A percentile compares a stretch with the other conserved stretches of the same genome.
Evolutionary conservation across 768 basidiomycete species (phyloP).

Genomic region (Steccherinum ochraceum): DNA sequence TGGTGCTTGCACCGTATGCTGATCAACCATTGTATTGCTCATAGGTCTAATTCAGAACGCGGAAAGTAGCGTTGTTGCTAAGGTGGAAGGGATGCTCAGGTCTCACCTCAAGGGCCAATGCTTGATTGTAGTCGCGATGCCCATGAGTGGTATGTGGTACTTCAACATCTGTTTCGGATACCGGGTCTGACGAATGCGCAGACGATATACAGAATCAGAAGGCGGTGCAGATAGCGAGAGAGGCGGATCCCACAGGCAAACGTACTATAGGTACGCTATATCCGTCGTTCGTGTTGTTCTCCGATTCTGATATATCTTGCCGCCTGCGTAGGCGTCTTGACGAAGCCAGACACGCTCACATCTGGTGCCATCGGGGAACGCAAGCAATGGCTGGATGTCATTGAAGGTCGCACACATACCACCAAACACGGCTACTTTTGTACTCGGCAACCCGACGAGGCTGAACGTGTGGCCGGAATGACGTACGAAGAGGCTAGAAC

Average conservation of each 20-base stretch:
- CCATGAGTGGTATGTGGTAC: slow-evolving; percentile 54
- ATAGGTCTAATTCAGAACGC: slow-evolving; percentile 54
- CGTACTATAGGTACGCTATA: slow-evolving; percentile 50
- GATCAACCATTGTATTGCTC: background rate
- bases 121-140: slow-evolving; percentile 57
- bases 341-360: slow-evolving; percentile 58
- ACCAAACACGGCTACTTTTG: slow-evolving; percentile 52
- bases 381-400: slow-evolving; percentile 43
- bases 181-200: too few relatives aligned
- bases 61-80: slow-evolving; percentile 28
- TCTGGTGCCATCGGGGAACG: slow-evolving; percentile 36
- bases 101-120: slow-evolving; percentile 44
- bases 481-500: slow-evolving; percentile 31
- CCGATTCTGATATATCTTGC: too few relatives aligned
- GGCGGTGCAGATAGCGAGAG: slow-evolving; percentile 45
- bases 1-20: background rate
- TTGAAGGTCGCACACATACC: slow-evolving; percentile 40
- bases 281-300: slow-evolving; percentile 2
- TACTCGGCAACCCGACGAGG: slow-evolving; percentile 60
- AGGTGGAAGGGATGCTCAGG: slow-evolving; percentile 43
- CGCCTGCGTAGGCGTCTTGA: slow-evolving; percentile 63
- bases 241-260: slow-evolving; percentile 44
- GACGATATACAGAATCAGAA: slow-evolving; percentile 65
- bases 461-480: slow-evolving; percentile 36
- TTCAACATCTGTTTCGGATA: too few relatives aligned